Conservation (phyloP, 2,329 filamentous ascomycete genomes). For the Neofusicoccum cordaticola region DNA sequence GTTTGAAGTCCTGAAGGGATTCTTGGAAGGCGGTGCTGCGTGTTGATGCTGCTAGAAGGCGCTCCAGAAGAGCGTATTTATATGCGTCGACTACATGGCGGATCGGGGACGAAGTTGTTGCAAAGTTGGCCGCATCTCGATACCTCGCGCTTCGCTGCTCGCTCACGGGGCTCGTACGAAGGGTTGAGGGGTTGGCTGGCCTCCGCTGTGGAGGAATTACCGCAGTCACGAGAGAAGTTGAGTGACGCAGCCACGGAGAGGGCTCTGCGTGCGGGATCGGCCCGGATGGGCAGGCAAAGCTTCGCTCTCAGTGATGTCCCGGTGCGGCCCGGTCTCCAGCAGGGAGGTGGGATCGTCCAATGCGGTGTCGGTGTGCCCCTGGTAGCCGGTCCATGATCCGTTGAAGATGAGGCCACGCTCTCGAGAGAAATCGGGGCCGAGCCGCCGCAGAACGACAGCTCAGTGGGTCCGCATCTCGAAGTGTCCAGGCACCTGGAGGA, state of each 20-base stretch:
- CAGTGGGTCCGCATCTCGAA: neutral
- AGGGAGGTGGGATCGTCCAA: neutral
- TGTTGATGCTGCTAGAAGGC: neutral
- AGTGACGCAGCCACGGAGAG: neutral
- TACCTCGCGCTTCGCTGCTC: neutral
- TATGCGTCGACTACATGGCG: neutral
- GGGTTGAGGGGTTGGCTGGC: neutral
- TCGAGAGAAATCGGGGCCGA: constrained; percentile 6
- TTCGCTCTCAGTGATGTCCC: neutral
- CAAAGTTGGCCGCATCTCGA: neutral
- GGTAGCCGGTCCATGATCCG: neutral
- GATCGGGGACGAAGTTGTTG: neutral
- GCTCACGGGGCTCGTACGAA: neutral
- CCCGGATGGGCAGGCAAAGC: neutral
- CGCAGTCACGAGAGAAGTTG: constrained; percentile 2
- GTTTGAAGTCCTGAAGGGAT: neutral
- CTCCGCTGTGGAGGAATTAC: neutral
- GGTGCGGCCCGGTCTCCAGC: neutral
- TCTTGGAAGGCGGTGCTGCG: neutral
- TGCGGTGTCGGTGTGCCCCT: constrained; percentile 3
- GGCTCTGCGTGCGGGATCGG: constrained; percentile 1
- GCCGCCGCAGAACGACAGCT: neutral
- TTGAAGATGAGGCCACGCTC: constrained; percentile 4
- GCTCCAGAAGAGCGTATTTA: neutral
- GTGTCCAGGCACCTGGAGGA: neutral